These are phyloP conservation scores for Logfia minima DNA, from an alignment of 129 eudicot species.

Conservation along the genomic window DNA sequence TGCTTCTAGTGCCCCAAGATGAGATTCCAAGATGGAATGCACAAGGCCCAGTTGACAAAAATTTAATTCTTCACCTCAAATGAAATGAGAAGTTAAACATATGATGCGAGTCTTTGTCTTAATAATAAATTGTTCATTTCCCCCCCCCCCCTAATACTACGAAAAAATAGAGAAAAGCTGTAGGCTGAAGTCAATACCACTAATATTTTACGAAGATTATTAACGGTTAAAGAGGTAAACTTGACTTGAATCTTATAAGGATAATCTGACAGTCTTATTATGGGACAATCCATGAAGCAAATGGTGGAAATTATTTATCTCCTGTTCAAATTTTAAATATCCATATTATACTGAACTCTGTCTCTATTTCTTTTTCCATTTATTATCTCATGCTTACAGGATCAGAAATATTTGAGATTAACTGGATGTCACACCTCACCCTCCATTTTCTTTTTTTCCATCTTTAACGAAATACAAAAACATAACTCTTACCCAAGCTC, in stretches of 20 bases:
- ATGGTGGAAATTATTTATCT: background rate
- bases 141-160: background rate
- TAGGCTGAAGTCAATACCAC: slow-evolving; percentile 1
- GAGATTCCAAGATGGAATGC: background rate
- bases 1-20: slow-evolving; percentile 7
- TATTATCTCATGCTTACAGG: background rate
- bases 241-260: background rate
- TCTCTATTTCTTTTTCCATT: background rate
- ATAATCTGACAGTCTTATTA: background rate
- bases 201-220: background rate
- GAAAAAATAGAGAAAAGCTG: background rate
- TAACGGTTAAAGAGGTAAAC: background rate
- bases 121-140: background rate
- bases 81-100: background rate
- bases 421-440: background rate
- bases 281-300: background rate
- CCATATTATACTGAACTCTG: background rate
- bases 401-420: background rate
- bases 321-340: background rate
- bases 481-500: slow-evolving; percentile 77
- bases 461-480: background rate
- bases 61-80: background rate
- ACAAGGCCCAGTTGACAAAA: slow-evolving; percentile 1
- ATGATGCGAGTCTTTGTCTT: background rate
- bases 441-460: background rate